Evolutionary conservation across 768 basidiomycete species (phyloP).

Genomic region (Psilocybe cubensis): DNA sequence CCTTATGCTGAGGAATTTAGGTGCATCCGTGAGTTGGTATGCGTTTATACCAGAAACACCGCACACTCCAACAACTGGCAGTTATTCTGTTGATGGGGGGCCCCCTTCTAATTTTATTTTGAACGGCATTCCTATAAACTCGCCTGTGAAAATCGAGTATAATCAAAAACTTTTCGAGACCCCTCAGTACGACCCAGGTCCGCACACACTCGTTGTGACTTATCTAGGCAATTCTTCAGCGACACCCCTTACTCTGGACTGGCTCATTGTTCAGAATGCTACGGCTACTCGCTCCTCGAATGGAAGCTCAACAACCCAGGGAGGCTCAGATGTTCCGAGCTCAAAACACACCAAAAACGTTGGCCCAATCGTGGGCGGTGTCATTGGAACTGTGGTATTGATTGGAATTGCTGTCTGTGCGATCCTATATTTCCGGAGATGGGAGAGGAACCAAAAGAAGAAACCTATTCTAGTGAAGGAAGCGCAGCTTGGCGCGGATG

Average conservation of each 20-base stretch:
- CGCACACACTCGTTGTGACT: constrained; percentile 23
- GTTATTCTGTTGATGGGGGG: constrained; percentile 25
- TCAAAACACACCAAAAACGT: background rate
- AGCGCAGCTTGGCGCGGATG: background rate
- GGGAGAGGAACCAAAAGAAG: background rate
- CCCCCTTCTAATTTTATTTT: constrained; percentile 21
- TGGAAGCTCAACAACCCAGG: background rate
- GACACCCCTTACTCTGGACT: constrained; percentile 28
- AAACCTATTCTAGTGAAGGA: background rate
- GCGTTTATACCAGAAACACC: constrained; percentile 25
- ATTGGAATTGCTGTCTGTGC: background rate
- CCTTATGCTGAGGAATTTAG: constrained; percentile 8
- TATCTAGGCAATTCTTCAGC: constrained; percentile 19
- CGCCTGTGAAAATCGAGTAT: constrained; percentile 9
- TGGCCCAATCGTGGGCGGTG: constrained; percentile 10
- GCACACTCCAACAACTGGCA: constrained; percentile 17
- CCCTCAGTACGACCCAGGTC: constrained; percentile 14
- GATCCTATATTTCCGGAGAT: constrained; percentile 1
- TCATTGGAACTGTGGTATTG: constrained; percentile 7
- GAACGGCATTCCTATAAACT: constrained; percentile 12
- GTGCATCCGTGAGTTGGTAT: constrained; percentile 28
- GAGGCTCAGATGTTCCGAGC: background rate
- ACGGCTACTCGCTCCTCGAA: background rate
- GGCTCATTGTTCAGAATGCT: constrained; percentile 23
- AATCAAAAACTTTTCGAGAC: constrained; percentile 28